A percentile compares a stretch with the other conserved stretches of the same genome.
These are phyloP conservation scores for Phoenix roebelenii DNA, from an alignment of 176 grass and related monocot genomes.

Conservation along the genomic window DNA sequence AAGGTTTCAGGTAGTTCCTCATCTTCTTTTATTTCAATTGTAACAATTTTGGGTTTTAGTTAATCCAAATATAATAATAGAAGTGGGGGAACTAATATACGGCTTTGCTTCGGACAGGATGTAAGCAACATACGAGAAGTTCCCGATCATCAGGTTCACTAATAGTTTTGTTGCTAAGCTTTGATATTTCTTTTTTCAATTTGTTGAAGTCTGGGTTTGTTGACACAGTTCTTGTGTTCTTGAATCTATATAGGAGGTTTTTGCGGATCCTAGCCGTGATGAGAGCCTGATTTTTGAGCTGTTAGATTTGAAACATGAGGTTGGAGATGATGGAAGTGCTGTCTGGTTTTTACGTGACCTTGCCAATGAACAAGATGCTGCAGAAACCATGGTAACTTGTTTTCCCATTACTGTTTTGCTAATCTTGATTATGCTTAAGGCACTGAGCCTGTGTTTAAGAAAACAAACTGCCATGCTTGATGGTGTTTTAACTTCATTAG, in stretches of 20 bases:
- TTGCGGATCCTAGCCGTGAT: slow-evolving; percentile 65
- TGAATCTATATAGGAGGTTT: slow-evolving; percentile 43
- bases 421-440: too few relatives aligned
- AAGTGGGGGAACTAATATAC: not conserved
- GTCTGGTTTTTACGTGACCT: slow-evolving; percentile 84
- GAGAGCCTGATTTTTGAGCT: slow-evolving; percentile 93
- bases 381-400: slow-evolving; percentile 49
- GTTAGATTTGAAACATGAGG: slow-evolving; percentile 73
- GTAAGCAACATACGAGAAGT: slow-evolving; percentile 72
- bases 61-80: not conserved
- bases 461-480: too few relatives aligned
- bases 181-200: not conserved
- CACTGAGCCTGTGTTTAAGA: too few relatives aligned
- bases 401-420: not conserved
- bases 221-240: not conserved
- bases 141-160: slow-evolving; percentile 72
- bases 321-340: slow-evolving; percentile 55
- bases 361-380: slow-evolving; percentile 66
- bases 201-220: too few relatives aligned
- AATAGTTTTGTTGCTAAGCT: not conserved
- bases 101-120: slow-evolving; percentile 37
- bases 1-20: slow-evolving; percentile 50
- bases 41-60: not conserved
- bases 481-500: too few relatives aligned
- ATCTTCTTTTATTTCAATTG: not conserved